Evolutionary conservation across 441 rosid species (phyloP).

Genomic region (Manihot esculenta): DNA sequence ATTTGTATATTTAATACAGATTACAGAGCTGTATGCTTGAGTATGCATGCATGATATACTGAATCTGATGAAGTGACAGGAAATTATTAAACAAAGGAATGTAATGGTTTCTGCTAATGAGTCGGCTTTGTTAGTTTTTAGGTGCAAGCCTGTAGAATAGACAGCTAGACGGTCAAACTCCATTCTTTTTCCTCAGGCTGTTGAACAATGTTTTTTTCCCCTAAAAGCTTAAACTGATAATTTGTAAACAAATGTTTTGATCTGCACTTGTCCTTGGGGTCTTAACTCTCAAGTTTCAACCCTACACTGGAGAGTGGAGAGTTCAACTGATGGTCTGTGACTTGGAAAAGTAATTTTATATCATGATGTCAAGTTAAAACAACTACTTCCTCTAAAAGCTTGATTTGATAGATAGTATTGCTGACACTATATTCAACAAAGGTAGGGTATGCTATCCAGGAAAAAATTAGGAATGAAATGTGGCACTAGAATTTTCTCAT

Average conservation of each 20-base stretch:
- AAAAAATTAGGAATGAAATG: not conserved
- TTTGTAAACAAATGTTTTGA: not conserved
- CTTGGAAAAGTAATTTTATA: not conserved
- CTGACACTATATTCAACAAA: not conserved
- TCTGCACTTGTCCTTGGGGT: not conserved
- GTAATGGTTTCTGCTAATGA: not conserved
- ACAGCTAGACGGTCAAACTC: not conserved
- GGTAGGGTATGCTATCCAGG: not conserved
- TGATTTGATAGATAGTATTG: not conserved
- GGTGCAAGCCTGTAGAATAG: not conserved
- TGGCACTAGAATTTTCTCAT: not conserved
- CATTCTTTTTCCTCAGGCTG: not conserved
- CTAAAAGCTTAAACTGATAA: not conserved
- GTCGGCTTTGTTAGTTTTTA: not conserved
- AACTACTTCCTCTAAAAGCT: not conserved
- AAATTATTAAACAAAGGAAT: constrained; percentile 15
- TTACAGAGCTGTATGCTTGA: not conserved
- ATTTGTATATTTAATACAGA: not conserved
- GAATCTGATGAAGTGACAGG: not conserved
- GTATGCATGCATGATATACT: not conserved
- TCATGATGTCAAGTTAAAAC: not conserved
- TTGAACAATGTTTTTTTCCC: not conserved
- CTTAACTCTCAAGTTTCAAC: not conserved
- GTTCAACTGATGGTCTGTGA: not conserved
- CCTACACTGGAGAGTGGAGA: not conserved